Evolutionary conservation across 1,284 basidiomycete genomes (phyloP), one percentile per base, ranked within the genome.

Genomic region (Volvariella surrecta): DNA sequence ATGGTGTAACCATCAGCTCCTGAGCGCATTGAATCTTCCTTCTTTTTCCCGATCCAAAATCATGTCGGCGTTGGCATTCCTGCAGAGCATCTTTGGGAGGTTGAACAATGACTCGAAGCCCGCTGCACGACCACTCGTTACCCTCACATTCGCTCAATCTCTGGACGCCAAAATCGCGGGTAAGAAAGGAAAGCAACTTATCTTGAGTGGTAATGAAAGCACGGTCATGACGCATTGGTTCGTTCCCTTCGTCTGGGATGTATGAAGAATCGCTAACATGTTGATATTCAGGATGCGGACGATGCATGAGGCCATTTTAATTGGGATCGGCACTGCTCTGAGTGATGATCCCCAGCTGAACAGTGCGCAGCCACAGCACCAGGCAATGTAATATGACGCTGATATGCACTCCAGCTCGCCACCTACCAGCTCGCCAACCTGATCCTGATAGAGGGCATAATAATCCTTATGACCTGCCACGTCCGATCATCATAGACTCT

Each of bases 191-290:
- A 67, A 69, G 51, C 90, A 93, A 61, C 74, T 99, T 28, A 73
- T 78, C 15, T 68, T 99, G 42, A 94, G 89, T 52, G 86, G 94
- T 1, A 64, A 71, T 30, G 89, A 96, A 57, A 94, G 89, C 59
- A 88, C 95, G 85, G 55, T 79, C 37, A 92, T 99, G 88, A 98
- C 95, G 10, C 95, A 98, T 61, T 87, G 85, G 90, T 92, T 68
- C 49, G 67, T 47, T 19, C 37, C 37, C 21, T 30, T 2, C 37
- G 38, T 22, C 3, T 38, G 16, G n/a, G 17, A 30, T 24, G 37
- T 28, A 41, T 22, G 18, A 9, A 15, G 31, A 44, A 37, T 35
- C 37, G 16, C 9, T 42, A 28, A 18, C 31, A 35, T 35, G 34
- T 6, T 31, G 19, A 13, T 20, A 16, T 21, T 42, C 50, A 91